Evolutionary conservation across 1,284 basidiomycete genomes (phyloP), one percentile per base, ranked within the genome.

Genomic region (Trichosporon coremiiforme): DNA sequence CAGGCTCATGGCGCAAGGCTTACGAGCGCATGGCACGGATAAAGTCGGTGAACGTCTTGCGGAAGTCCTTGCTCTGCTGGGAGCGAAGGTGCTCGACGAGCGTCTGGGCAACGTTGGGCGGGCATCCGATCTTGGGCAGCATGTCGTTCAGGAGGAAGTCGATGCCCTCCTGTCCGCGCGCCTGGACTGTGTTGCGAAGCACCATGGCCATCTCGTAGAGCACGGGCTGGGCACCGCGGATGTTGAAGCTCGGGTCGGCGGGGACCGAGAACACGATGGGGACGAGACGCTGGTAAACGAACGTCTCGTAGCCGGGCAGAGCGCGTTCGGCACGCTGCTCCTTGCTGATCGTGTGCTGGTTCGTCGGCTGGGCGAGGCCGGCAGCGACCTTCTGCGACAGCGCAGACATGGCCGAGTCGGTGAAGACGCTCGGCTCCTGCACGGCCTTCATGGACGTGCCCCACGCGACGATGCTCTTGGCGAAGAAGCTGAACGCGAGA

Each of bases 271-370:
- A 98, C 38, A 90, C 90, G 1, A 90, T 85, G 4, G 93, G 93
- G 66, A 98, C 86, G 55, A 98, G 85, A 9, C 90, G 89, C 75
- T 96, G 91, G 81, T 99, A 99, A 65, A 98, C 87, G 80, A 97
- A 97, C 13, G 88, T 87, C 76, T 98, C 94, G 79, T 98, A 99
- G 0, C 96, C 96, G 13, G 94, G 93, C 33, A 99, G 82, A 17
- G 87, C 85, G 70, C 87, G 86, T 10, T 81, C 81, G 62, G 84
- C 79, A 72, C 68, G 78, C 65, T 79, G 71, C 36, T 74, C 77
- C 74, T 78, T 79, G 12, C 78, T 68, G 4, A 80, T 72, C 0
- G 73, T 73, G 71, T 82, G 79, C 65, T 80, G 79, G 68, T 80
- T 80, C 29, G 76, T 78, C 10, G 79, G 70, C 2, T 45, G 12